Conservation (phyloP, 116 monocot species). For the Papilionanthe hybrid region DNA sequence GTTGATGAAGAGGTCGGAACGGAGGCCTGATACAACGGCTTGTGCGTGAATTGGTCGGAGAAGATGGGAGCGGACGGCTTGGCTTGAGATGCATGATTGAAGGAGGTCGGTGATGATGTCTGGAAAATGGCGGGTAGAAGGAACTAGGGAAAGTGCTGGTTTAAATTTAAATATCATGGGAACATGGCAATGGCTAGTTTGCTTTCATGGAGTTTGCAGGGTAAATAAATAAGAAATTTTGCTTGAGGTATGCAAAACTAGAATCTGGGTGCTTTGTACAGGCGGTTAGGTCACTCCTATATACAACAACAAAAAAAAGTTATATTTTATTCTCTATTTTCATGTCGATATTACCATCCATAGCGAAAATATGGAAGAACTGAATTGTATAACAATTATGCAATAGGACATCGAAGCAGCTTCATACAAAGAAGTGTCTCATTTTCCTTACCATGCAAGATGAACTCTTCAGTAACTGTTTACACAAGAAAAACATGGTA, state of each 20-base stretch:
- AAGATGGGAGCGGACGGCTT: not conserved
- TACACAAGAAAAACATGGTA: too few relatives aligned
- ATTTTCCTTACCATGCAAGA: not conserved
- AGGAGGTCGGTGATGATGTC: conserved; percentile 30
- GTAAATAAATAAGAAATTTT: too few relatives aligned
- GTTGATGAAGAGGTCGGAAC: conserved; percentile 40
- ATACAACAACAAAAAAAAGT: too few relatives aligned
- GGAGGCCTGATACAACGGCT: conserved; percentile 37
- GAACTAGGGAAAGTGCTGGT: not conserved
- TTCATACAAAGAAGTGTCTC: not conserved
- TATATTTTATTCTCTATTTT: too few relatives aligned
- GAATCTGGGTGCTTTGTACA: too few relatives aligned
- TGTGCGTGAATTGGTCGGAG: conserved; percentile 39
- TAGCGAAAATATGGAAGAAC: too few relatives aligned
- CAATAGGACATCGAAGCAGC: not conserved
- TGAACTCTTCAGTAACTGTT: not conserved
- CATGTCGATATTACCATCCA: too few relatives aligned
- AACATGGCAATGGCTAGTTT: not conserved
- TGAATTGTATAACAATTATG: too few relatives aligned
- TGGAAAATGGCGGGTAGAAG: not conserved
- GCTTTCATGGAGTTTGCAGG: not conserved
- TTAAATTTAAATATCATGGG: conserved; percentile 9
- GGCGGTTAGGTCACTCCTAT: too few relatives aligned
- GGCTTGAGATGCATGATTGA: conserved; percentile 36
- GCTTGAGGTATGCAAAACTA: too few relatives aligned